These are phyloP conservation scores for Sporobolomyces pararoseus DNA, from an alignment of 768 basidiomycete species.

Conservation along the genomic window DNA sequence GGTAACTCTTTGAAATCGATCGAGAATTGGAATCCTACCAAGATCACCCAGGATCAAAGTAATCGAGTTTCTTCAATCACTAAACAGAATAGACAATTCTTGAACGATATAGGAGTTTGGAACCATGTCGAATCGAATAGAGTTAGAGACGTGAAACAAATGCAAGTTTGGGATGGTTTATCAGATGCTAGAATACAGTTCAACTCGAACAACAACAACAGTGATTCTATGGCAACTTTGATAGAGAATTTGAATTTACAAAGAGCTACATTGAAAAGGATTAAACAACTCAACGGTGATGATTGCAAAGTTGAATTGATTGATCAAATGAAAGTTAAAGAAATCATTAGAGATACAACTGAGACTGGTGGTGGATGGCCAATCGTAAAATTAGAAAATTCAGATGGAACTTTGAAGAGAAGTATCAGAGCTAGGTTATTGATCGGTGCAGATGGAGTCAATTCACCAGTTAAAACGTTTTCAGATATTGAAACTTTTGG, in stretches of 20 bases:
- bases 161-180: slow-evolving; percentile 84
- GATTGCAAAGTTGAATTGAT: slow-evolving; percentile 61
- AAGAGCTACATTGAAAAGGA: slow-evolving; percentile 63
- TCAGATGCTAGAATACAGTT: slow-evolving; percentile 76
- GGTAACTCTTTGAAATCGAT: slow-evolving; percentile 69
- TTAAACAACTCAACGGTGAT: too few relatives aligned
- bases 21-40: slow-evolving; percentile 62
- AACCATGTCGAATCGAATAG: slow-evolving; percentile 63
- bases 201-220: slow-evolving; percentile 42
- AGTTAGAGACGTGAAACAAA: slow-evolving; percentile 70
- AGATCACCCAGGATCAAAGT: slow-evolving; percentile 60
- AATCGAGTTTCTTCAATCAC: slow-evolving; percentile 86
- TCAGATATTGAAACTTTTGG: slow-evolving; percentile 82
- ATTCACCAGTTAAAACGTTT: slow-evolving; percentile 85
- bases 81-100: slow-evolving; percentile 63
- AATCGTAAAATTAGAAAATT: slow-evolving; percentile 67
- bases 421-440: slow-evolving; percentile 39
- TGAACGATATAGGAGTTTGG: slow-evolving; percentile 73
- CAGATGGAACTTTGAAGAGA: slow-evolving; percentile 63
- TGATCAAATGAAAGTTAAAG: slow-evolving; percentile 69
- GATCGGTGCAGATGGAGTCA: slow-evolving; percentile 94
- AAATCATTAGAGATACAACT: slow-evolving; percentile 53
- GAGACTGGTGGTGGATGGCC: slow-evolving; percentile 70
- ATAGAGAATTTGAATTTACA: slow-evolving; percentile 94
- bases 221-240: slow-evolving; percentile 66